These are phyloP conservation scores for Holtermannia corniformis DNA, from an alignment of 768 basidiomycete species.

Conservation along the genomic window DNA sequence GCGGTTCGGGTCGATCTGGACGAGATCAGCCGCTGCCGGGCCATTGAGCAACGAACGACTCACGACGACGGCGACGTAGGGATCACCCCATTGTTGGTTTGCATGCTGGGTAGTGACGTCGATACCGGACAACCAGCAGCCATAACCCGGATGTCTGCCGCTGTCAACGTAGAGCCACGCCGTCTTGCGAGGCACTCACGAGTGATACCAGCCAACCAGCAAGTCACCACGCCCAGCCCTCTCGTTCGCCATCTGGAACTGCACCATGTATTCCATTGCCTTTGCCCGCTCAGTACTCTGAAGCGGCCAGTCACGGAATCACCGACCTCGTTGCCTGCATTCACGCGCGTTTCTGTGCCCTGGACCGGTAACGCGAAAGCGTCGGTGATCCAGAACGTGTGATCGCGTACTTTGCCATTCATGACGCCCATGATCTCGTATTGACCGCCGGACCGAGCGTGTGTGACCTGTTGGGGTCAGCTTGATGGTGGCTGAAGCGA, in stretches of 20 bases:
- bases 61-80: constrained; percentile 93
- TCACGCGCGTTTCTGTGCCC: constrained; percentile 96
- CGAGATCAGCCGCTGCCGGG: background rate
- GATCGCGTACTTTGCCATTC: constrained; percentile 75
- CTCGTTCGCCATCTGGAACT: constrained; percentile 71
- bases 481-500: background rate
- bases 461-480: constrained; percentile 45
- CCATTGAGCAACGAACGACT: constrained; percentile 31
- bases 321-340: constrained; percentile 67
- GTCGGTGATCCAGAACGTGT: constrained; percentile 65
- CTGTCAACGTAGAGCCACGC: background rate
- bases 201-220: constrained; percentile 40
- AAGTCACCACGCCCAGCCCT: constrained; percentile 50
- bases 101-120: constrained; percentile 95
- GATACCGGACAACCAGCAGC: constrained; percentile 98
- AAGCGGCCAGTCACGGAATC: background rate
- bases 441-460: constrained; percentile 90
- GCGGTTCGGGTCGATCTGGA: constrained; percentile 90
- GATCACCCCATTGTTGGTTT: constrained; percentile 91
- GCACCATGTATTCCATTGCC: constrained; percentile 97
- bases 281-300: constrained; percentile 4
- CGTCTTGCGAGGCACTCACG: constrained; percentile 11
- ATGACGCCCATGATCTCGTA: constrained; percentile 99
- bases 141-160: constrained; percentile 78
- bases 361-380: constrained; percentile 95